Base-by-base conservation (phyloP, 2,329 filamentous ascomycete species). In the Xylariaceae sp. region DNA sequence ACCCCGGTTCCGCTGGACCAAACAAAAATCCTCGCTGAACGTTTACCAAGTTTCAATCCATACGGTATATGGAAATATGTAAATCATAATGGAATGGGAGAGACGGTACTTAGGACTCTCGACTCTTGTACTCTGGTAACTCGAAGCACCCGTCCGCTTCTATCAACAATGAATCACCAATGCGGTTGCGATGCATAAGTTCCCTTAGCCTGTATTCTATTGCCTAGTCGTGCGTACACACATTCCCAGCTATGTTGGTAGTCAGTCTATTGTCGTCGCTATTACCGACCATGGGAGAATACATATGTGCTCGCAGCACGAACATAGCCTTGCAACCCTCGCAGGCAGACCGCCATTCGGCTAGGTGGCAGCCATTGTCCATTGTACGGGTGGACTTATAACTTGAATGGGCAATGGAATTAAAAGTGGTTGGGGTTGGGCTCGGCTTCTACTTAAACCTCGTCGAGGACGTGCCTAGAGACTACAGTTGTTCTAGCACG, bases 151-250 rank as follows among this genome's bases (percentile, higher is more conserved):
- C 32, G 32, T 55, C 19, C 46, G 39, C 32, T n/a, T 2, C 16
- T 18, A 32, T 40, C 29, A 19, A 40, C 21, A 40, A 40, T 40
- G 34, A 51, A 26, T 10, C 3, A 44, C 39, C 18, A 40, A 21
- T 29, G 47, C 16, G 34, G 40, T 46, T 46, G 48, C 49, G 22
- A 19, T 32, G 18, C 26, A 30, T 10, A 1, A 39, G 30, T 46
- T 5, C n/a, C 15, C 37, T 49, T 37, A 18, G 36, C 19, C 37
- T 54, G 54, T 57, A 59, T 45, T 49, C 53, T 59, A 55, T 49
- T 43, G 32, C 46, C 34, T 47, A 44, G 36, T 37, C 13, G 37
- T 46, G 12, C 49, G 39, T 36, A 45, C 50, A 37, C 26, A 50
- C 44, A 50, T 39, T 45, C 49, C 15, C 56, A 46, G 34, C 51